phyloP scores from a whole-genome alignment of 805 yeast genomes.

The Candida schatavii region DNA sequence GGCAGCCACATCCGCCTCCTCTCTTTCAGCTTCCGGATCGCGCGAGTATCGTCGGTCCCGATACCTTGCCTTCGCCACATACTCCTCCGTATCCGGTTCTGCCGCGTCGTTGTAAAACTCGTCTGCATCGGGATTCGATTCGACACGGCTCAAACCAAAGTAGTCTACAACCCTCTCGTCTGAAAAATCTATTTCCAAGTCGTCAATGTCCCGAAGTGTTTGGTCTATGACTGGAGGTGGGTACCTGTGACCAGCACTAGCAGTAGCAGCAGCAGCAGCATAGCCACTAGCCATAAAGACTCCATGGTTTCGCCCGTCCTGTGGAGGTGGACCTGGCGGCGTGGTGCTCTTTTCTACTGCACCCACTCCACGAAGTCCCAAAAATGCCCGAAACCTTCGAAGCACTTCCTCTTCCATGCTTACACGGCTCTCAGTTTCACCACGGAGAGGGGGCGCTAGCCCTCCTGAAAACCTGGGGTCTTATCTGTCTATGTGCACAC shows the following conservation, averaged over 20 bases:
- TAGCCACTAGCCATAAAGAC: background rate
- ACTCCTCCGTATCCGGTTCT: slow-evolving; percentile 1
- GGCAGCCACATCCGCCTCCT: background rate
- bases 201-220: slow-evolving; percentile 22
- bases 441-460: no score
- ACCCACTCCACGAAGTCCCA: background rate
- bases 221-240: background rate
- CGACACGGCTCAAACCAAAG: slow-evolving; percentile 14
- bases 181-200: slow-evolving; percentile 10
- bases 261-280: background rate
- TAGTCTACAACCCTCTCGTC: slow-evolving; percentile 16
- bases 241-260: background rate
- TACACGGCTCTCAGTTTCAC: no score
- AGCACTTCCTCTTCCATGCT: no score
- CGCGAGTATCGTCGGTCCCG: slow-evolving; percentile 1
- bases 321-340: no score
- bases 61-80: background rate
- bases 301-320: no score
- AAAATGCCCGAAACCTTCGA: no score
- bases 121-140: slow-evolving; percentile 22
- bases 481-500: no score
- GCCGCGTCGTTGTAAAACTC: slow-evolving; percentile 15
- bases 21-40: background rate
- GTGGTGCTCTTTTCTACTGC: background rate
- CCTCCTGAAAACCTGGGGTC: no score